phyloP scores from a whole-genome alignment of 257 asterid genomes.

The Hygrophila difformis region DNA sequence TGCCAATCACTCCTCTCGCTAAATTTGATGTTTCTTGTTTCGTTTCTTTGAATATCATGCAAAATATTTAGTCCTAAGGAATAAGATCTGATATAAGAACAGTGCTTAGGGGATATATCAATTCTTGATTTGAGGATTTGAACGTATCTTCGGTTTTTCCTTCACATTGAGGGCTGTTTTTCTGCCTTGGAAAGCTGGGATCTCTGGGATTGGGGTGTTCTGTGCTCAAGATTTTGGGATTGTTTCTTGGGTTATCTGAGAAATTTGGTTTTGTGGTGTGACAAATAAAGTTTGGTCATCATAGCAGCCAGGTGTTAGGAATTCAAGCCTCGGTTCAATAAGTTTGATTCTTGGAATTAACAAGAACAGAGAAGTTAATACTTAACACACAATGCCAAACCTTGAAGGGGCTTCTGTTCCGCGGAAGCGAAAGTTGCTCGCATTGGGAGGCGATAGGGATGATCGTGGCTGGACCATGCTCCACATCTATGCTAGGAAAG shows the following conservation, averaged over 20 bases:
- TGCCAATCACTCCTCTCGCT: slow-evolving; percentile 62
- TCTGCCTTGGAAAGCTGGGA: slow-evolving; percentile 3
- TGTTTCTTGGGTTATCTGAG: slow-evolving; percentile 1
- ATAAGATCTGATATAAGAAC: slow-evolving; percentile 7
- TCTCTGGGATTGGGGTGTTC: slow-evolving; percentile 10
- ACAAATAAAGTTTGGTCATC: slow-evolving; percentile 1
- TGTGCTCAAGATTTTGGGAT: slow-evolving; percentile 1
- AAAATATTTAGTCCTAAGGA: slow-evolving; percentile 11
- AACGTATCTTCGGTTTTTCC: slow-evolving; percentile 7
- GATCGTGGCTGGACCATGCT: slow-evolving; percentile 95
- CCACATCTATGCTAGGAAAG: slow-evolving; percentile 71
- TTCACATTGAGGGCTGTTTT: background rate
- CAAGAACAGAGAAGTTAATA: background rate
- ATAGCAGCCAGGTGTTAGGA: slow-evolving; percentile 8
- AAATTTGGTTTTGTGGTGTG: slow-evolving; percentile 1
- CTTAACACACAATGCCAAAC: slow-evolving; percentile 31
- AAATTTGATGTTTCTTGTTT: slow-evolving; percentile 18
- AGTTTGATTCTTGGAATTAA: slow-evolving; percentile 6
- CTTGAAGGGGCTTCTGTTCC: slow-evolving; percentile 37
- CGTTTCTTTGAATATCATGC: slow-evolving; percentile 20
- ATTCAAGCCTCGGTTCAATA: slow-evolving; percentile 8
- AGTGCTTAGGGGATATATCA: background rate
- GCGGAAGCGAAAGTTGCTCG: slow-evolving; percentile 34
- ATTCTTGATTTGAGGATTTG: slow-evolving; percentile 5
- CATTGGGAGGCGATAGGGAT: slow-evolving; percentile 52